A percentile compares a stretch with the other conserved stretches of the same genome.
phyloP scores from a whole-genome alignment of 1,139 yeast genomes.

The Nematodospora anomalae region DNA sequence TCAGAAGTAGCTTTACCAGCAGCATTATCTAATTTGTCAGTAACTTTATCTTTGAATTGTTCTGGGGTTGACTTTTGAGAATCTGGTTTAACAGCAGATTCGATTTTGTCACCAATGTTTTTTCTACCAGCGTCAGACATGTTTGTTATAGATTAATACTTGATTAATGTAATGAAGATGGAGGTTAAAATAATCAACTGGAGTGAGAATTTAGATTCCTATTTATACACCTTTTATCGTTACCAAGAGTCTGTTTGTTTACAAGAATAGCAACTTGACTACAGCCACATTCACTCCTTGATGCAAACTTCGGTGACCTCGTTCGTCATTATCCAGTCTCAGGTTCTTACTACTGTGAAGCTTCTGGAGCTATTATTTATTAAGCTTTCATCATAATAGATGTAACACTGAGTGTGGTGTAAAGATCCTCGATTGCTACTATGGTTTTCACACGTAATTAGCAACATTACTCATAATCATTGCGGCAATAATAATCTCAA shows the following conservation, averaged over 20 bases:
- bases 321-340: no score
- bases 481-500: background rate
- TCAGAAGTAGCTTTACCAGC: conserved; percentile 37
- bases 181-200: background rate
- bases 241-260: background rate
- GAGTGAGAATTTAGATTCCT: conserved; percentile 3
- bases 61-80: conserved; percentile 41
- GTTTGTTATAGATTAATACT: conserved; percentile 6
- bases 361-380: no score
- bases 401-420: no score
- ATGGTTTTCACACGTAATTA: background rate
- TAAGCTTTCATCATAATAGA: no score
- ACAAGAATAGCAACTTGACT: conserved; percentile 3
- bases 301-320: background rate
- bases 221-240: conserved; percentile 5
- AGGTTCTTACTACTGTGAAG: no score
- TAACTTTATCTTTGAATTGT: conserved; percentile 37
- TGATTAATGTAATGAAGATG: conserved; percentile 3
- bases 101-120: conserved; percentile 41
- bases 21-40: conserved; percentile 35
- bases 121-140: conserved; percentile 51
- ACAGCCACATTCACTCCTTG: background rate
- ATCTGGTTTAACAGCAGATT: conserved; percentile 42
- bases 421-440: background rate
- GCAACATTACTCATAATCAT: background rate